These are phyloP conservation scores for Colletotrichum sp. DNA, from an alignment of 2,329 filamentous ascomycete species.

Conservation along the genomic window DNA sequence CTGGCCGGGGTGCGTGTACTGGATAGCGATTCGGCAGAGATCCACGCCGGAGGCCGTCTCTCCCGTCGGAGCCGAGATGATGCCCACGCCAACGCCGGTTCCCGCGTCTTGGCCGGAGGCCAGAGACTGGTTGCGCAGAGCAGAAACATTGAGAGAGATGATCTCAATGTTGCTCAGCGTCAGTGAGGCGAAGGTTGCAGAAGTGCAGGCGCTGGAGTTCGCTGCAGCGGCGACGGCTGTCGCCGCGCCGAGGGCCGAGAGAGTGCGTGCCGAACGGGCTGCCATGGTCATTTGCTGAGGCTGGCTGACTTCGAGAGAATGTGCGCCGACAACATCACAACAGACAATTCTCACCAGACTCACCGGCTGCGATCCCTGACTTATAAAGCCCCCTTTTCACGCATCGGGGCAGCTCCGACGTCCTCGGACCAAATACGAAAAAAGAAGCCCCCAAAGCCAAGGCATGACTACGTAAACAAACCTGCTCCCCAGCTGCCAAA, in stretches of 20 bases:
- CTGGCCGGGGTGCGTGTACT: slow-evolving; percentile 12
- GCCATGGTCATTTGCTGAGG: background rate
- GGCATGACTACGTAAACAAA: background rate
- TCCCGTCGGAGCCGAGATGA: background rate
- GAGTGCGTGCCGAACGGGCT: background rate
- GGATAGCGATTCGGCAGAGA: slow-evolving; percentile 24
- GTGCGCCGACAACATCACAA: background rate
- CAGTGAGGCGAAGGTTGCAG: background rate
- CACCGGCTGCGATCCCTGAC: background rate
- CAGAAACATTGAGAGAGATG: background rate
- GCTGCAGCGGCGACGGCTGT: background rate
- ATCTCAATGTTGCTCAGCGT: background rate
- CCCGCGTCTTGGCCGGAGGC: background rate
- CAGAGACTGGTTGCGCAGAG: background rate
- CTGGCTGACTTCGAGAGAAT: background rate
- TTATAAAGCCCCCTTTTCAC: background rate
- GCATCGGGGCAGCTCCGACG: background rate
- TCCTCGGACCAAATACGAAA: background rate
- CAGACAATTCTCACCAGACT: background rate
- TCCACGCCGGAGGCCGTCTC: background rate
- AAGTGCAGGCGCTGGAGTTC: background rate
- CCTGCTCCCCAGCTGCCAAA: background rate
- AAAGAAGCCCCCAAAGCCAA: background rate
- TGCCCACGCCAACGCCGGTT: background rate
- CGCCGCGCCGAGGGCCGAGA: background rate